Conservation (phyloP, 306 rosid species). For the Quercus cerris region DNA sequence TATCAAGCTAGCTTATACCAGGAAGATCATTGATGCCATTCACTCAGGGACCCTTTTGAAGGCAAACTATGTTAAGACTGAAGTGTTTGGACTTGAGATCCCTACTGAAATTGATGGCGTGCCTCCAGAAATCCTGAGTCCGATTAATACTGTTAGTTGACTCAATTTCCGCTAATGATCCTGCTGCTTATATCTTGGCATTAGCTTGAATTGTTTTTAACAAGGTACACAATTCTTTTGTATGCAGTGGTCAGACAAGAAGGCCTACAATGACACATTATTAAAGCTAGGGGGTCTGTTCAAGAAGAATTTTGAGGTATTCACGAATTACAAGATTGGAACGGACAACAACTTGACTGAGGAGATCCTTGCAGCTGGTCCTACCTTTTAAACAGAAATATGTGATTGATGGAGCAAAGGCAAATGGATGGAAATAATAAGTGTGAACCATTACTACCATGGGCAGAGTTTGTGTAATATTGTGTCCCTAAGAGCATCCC, state of each 20-base stretch:
- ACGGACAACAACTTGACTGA: constrained; percentile 50
- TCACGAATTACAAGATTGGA: constrained; percentile 58
- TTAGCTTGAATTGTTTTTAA: background rate
- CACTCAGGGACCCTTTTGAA: constrained; percentile 69
- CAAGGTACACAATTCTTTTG: background rate
- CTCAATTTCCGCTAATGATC: background rate
- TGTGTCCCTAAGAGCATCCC: background rate
- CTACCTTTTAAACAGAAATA: constrained; percentile 41
- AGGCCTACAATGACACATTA: constrained; percentile 46
- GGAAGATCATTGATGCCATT: constrained; percentile 86
- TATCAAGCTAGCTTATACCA: constrained; percentile 69
- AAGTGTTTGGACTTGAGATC: constrained; percentile 77
- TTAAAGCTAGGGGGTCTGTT: constrained; percentile 68
- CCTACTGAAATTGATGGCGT: constrained; percentile 73
- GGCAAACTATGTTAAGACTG: constrained; percentile 53
- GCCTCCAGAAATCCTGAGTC: constrained; percentile 74
- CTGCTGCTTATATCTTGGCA: background rate
- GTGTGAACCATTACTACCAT: background rate
- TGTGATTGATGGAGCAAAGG: background rate
- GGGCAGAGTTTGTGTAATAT: background rate
- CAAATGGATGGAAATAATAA: background rate
- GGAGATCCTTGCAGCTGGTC: constrained; percentile 85
- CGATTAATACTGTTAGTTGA: constrained; percentile 67
- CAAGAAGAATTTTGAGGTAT: constrained; percentile 70
- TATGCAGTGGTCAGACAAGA: constrained; percentile 74